Evolutionary conservation across 768 basidiomycete species (phyloP).

Genomic region (Mrakia gelida): DNA sequence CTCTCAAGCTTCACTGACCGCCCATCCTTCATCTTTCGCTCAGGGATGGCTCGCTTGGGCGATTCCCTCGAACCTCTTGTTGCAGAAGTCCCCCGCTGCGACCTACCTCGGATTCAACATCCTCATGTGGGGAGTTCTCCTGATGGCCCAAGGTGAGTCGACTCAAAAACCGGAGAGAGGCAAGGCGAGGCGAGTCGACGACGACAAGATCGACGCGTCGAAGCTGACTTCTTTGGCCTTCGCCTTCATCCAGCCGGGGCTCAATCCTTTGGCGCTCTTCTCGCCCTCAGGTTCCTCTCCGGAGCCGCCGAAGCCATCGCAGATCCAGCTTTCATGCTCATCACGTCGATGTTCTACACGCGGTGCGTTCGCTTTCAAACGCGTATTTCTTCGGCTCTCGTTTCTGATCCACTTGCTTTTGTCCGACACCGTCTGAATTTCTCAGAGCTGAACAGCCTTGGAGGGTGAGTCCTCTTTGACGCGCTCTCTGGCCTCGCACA

Average conservation of each 20-base stretch:
- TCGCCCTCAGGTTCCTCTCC: constrained; percentile 46
- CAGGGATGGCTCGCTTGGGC: constrained; percentile 41
- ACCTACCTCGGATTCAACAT: constrained; percentile 49
- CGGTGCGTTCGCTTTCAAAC: constrained; percentile 30
- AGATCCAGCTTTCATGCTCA: constrained; percentile 47
- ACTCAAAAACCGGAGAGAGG: no score
- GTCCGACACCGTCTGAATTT: not conserved
- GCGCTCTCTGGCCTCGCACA: no score
- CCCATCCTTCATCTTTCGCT: not conserved
- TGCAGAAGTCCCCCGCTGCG: constrained; percentile 47
- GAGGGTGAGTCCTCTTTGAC: constrained; percentile 16
- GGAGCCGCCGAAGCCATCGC: constrained; percentile 49
- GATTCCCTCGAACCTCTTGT: constrained; percentile 48
- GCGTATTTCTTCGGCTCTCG: not conserved
- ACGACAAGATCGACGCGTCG: no score
- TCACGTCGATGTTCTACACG: constrained; percentile 38
- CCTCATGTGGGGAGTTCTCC: constrained; percentile 45
- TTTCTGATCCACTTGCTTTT: not conserved
- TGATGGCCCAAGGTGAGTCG: constrained; percentile 44
- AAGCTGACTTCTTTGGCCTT: no score
- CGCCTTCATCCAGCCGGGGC: constrained; percentile 39
- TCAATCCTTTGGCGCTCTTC: constrained; percentile 46
- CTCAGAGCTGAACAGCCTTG: constrained; percentile 44
- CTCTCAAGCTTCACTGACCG: not conserved
- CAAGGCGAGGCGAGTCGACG: no score